Conservation (phyloP, 768 basidiomycete species). For the Rubroboletus pulcherrimus region DNA sequence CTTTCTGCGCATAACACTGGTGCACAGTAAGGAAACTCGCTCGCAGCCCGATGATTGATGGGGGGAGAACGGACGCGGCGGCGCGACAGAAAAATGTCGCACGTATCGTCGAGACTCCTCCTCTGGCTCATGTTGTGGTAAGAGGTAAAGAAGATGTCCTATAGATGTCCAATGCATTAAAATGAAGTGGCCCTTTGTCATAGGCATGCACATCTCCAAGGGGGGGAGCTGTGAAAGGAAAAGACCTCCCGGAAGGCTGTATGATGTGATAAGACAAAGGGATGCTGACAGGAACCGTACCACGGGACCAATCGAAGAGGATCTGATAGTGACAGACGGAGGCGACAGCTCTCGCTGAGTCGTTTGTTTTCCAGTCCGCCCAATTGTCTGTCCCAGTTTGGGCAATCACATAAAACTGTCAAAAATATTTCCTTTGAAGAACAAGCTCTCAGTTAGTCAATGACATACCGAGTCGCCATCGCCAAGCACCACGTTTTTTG, state of each 20-base stretch:
- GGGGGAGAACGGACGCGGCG: constrained; percentile 9
- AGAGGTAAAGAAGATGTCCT: constrained; percentile 12
- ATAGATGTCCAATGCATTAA: constrained; percentile 6
- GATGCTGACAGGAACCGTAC: constrained; percentile 2
- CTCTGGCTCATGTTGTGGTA: constrained; percentile 25
- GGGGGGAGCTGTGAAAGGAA: constrained; percentile 15
- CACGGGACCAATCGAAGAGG: constrained; percentile 3
- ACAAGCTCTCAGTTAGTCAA: not conserved
- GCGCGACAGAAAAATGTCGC: constrained; percentile 28
- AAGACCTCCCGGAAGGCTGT: constrained; percentile 7
- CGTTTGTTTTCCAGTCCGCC: constrained; percentile 21
- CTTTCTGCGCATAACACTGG: constrained; percentile 10
- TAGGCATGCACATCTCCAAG: constrained; percentile 8
- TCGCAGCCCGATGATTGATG: constrained; percentile 4
- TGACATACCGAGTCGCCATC: constrained; percentile 4
- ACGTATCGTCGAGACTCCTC: constrained; percentile 31
- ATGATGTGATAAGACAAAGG: constrained; percentile 23
- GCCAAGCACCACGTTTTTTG: constrained; percentile 1
- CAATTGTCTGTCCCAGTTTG: constrained; percentile 23
- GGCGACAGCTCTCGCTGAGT: constrained; percentile 16
- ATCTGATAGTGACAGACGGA: constrained; percentile 1
- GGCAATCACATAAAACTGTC: constrained; percentile 9
- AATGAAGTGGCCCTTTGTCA: constrained; percentile 18
- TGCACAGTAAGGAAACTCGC: constrained; percentile 4
- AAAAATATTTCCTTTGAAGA: constrained; percentile 4